Percentiles rank a stretch among this genome's conserved stretches.
Conservation (phyloP, 441 rosid species). For the Pelargonium myrrhifolium region DNA sequence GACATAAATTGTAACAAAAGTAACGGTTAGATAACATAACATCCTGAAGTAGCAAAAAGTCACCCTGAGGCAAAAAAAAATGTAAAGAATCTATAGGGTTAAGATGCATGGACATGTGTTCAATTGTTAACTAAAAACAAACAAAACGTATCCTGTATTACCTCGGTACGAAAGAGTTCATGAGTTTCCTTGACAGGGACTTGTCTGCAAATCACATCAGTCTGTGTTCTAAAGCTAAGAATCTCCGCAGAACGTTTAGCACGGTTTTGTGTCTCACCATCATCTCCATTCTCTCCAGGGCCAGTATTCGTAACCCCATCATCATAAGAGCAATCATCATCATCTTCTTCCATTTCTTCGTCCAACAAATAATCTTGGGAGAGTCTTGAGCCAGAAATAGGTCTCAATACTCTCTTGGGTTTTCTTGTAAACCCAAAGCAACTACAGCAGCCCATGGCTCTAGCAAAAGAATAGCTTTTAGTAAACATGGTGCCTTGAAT, state of each 20-base stretch:
- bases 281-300: conserved; percentile 38
- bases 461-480: conserved; percentile 42
- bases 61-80: neutral
- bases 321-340: conserved; percentile 27
- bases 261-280: conserved; percentile 40
- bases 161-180: conserved; percentile 76
- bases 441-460: conserved; percentile 79
- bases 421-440: conserved; percentile 69
- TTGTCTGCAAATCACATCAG: conserved; percentile 77
- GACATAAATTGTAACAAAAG: neutral
- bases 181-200: conserved; percentile 80
- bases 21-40: neutral
- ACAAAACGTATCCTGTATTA: conserved; percentile 12
- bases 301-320: conserved; percentile 46
- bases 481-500: conserved; percentile 42
- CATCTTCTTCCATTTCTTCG: conserved; percentile 43
- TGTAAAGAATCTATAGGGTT: neutral
- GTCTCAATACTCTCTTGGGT: conserved; percentile 33
- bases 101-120: neutral
- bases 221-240: conserved; percentile 54
- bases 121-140: neutral
- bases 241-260: conserved; percentile 62
- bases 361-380: conserved; percentile 51
- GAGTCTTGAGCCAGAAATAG: conserved; percentile 28
- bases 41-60: neutral